Base-by-base conservation (phyloP, 345 rosid species). In the Gossypium arboreum region DNA sequence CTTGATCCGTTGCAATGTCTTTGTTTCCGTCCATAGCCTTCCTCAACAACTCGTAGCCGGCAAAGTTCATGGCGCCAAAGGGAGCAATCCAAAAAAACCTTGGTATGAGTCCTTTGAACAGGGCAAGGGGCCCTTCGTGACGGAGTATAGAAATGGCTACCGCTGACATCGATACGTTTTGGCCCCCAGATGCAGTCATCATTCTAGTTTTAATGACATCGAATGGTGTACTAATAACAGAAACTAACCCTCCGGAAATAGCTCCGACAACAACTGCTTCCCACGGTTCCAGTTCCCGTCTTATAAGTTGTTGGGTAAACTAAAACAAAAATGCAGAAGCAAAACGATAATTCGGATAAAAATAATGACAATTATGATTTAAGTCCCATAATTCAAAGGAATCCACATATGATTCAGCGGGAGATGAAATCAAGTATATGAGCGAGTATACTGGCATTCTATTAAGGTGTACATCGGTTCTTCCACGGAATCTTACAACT, bases 1-100 rank as follows among this genome's bases (percentile, higher is more conserved):
- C 73, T 69, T 79, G 77, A 9, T 84, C 85, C 10, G 13, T 56
- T 4, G 81, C 54, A 54, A 56, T 56, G 3, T 88, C 97, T 65
- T 86, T 88, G 4, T 84, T 85, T 82, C 87, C 90, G 79, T 79
- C 85, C 97, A 94, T 85, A 63, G 97, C 93, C 79, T 94, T 94
- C 92, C 86, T 86, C 10, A 89, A 88, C 52, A 95, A 90, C 84
- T 95, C 99, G 27, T 95, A 95, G 10, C 99, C 99, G 4, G 99
- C 99, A 81, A 95, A 95, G 85, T 95, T 95, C 98, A 95, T 95
- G 74, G 99, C 99, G n/a, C 99, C 99, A 11, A 95, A 78, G 2
- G 99, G 99, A 64, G 99, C 98, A 73, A 95, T 90, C 99, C 99
- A 95, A 84, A 95, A 93, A 81, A 95, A 95, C 52, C 99, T 83